phyloP scores from a whole-genome alignment of 768 basidiomycete species.

The Vishniacozyma victoriae region DNA sequence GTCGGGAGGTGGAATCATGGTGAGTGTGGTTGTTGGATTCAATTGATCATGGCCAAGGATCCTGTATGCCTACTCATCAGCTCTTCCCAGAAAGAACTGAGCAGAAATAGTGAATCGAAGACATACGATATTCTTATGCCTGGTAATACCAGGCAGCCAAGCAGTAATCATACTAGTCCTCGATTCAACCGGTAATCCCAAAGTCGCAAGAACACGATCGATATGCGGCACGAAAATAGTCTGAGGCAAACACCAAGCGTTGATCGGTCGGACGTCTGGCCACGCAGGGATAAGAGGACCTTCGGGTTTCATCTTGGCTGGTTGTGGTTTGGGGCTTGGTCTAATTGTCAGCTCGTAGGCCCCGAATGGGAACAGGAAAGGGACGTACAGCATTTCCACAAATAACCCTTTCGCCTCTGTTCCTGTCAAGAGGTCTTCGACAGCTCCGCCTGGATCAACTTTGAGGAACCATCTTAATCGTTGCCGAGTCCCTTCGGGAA shows the following conservation, averaged over 20 bases:
- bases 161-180: constrained; percentile 35
- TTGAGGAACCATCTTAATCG: constrained; percentile 38
- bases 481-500: constrained; percentile 27
- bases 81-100: not conserved
- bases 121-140: constrained; percentile 41
- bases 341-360: constrained; percentile 1
- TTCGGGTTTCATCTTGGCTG: constrained; percentile 15
- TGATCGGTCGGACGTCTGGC: constrained; percentile 36
- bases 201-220: constrained; percentile 28
- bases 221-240: constrained; percentile 41
- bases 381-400: constrained; percentile 34
- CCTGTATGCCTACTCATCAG: constrained; percentile 7
- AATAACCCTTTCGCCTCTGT: constrained; percentile 34
- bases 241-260: constrained; percentile 40
- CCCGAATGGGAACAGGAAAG: not conserved
- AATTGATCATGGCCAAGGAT: constrained; percentile 28
- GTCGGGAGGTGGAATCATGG: constrained; percentile 38
- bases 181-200: constrained; percentile 36
- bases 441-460: constrained; percentile 25
- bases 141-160: constrained; percentile 39
- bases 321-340: constrained; percentile 25
- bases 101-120: not conserved
- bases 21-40: constrained; percentile 19
- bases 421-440: constrained; percentile 40
- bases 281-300: constrained; percentile 39